A percentile compares a stretch with the other conserved stretches of the same genome.
These are phyloP conservation scores for Boletus subparvulus DNA, from an alignment of 768 basidiomycete species.

Conservation along the genomic window DNA sequence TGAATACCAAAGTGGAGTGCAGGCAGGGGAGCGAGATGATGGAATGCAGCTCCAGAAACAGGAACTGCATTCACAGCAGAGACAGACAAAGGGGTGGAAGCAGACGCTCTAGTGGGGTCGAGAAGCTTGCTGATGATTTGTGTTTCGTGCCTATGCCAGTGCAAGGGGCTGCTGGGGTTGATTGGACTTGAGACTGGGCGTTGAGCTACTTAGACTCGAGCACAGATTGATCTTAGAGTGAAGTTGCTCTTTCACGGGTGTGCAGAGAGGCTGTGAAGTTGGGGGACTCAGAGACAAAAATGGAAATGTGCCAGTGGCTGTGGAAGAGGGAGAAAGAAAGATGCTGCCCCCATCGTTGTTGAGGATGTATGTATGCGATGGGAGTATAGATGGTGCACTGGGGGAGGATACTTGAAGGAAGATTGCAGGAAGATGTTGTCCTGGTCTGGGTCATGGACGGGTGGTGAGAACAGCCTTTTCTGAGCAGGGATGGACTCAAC, in stretches of 20 bases:
- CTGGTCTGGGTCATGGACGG: conserved; percentile 29
- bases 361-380: conserved; percentile 39
- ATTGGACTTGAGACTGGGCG: conserved; percentile 5
- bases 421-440: conserved; percentile 58
- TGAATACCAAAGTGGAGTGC: conserved; percentile 31
- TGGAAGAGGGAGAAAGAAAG: conserved; percentile 52
- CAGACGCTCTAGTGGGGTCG: conserved; percentile 56
- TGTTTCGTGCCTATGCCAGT: conserved; percentile 60
- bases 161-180: conserved; percentile 22
- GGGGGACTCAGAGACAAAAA: conserved; percentile 47
- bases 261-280: conserved; percentile 52
- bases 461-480: conserved; percentile 41
- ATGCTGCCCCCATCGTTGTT: conserved; percentile 60
- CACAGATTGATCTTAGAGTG: no score
- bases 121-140: conserved; percentile 54
- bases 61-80: conserved; percentile 35
- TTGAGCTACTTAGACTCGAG: conserved; percentile 38
- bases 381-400: conserved; percentile 42
- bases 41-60: conserved; percentile 34
- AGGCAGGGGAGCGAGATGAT: conserved; percentile 35
- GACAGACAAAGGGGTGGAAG: conserved; percentile 39
- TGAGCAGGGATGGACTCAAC: conserved; percentile 64
- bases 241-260: conserved; percentile 56
- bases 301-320: conserved; percentile 38
- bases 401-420: conserved; percentile 48